Base-by-base conservation (phyloP, 306 rosid species). In the Dryas alaskensis region DNA sequence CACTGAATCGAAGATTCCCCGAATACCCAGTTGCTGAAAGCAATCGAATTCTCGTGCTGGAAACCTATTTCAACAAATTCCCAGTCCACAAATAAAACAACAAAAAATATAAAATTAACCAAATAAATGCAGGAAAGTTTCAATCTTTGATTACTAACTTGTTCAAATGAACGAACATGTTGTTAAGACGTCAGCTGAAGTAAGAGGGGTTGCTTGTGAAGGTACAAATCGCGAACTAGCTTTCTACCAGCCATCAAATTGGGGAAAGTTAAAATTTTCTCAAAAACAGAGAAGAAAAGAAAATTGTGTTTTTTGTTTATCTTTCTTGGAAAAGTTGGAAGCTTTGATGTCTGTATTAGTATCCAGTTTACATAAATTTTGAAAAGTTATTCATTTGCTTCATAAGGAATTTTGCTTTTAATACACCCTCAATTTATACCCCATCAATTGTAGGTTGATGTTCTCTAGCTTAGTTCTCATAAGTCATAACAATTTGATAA, bases 171-270 rank as follows among this genome's bases (percentile, higher is more conserved):
- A 61, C 58, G 51, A 77, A 89, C 96, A 88, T 78, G 85, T 4
- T 60, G 90, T 7, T 65, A 87, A 52, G 81, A 70, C 25, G 79
- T 60, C 8, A 71, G 79, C 57, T 70, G 92, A 85, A 74, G 79
- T 75, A 85, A 59, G 52, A 79, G 75, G 42, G 86, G 77, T 72
- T 68, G 84, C 14, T 78, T 81, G 59, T 89, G 83, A 52, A 90
- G 83, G 49, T 86, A 69, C 31, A 90, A 80, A 79, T 90, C 96
- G n/a, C 94, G 92, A 79, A 92, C 81, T 51, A 90, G 86, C 85
- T 90, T 92, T 77, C 85, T 74, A 45, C 84, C 63, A 1, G 94
- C 86, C 98, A 87, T 84, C 31, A 72, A 70, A 65, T 76, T 55
- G 50, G 22, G 48, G 73, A 50, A 19, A 27, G 63, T 19, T 40